phyloP scores from a whole-genome alignment of 2,329 filamentous ascomycete genomes.

The Trichoderma sp. region DNA sequence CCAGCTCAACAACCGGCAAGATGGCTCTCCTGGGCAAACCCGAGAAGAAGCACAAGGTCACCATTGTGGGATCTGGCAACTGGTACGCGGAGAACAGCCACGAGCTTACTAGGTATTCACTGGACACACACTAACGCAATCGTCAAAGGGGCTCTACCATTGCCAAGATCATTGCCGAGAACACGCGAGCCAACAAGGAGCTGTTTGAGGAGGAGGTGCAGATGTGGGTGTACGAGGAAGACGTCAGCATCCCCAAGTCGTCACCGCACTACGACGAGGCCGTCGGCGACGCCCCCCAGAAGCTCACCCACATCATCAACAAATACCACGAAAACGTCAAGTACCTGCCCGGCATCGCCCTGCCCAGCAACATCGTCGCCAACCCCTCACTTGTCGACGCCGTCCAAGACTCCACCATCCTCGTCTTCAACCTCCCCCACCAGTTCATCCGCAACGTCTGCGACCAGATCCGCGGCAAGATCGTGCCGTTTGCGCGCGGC shows the following conservation, averaged over 20 bases:
- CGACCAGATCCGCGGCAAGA: conserved; percentile 80
- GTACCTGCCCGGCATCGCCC: conserved; percentile 85
- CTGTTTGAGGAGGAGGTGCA: conserved; percentile 88
- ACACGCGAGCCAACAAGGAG: conserved; percentile 73
- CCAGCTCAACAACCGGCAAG: conserved; percentile 32
- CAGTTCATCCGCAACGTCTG: conserved; percentile 92
- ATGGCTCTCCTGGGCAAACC: conserved; percentile 51
- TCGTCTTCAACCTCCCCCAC: conserved; percentile 96
- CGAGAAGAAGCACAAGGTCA: conserved; percentile 84
- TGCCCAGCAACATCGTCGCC: conserved; percentile 81
- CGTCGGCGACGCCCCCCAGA: conserved; percentile 69
- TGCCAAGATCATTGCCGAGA: conserved; percentile 95
- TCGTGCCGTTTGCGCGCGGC: conserved; percentile 86
- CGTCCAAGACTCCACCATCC: conserved; percentile 80
- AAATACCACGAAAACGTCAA: conserved; percentile 93
- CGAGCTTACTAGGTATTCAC: too few species aligned
- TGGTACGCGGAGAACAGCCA: conserved; percentile 62
- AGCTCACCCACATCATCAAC: conserved; percentile 92
- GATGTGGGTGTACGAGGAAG: conserved; percentile 99
- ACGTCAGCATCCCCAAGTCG: conserved; percentile 71
- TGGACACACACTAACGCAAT: background rate
- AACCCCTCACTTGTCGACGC: conserved; percentile 80
- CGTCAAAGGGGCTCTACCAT: conserved; percentile 84
- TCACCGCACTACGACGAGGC: conserved; percentile 72
- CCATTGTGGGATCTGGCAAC: conserved; percentile 93